Evolutionary conservation across 306 rosid species (phyloP).

Genomic region (Lotus japonicus): DNA sequence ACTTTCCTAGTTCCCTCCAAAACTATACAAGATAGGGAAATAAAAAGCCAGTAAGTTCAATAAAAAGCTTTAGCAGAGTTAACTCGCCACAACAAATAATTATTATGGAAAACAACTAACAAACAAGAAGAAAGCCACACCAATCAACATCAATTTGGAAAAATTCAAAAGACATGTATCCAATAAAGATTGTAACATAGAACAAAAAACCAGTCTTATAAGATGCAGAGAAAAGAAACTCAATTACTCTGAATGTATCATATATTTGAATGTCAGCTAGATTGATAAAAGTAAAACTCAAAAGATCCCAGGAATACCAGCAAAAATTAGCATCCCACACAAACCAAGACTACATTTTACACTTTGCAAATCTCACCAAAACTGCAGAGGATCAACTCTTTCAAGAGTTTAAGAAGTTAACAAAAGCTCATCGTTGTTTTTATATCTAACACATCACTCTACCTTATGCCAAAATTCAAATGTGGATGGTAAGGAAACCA

Average conservation of each 20-base stretch:
- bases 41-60: conserved; percentile 5
- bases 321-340: not conserved
- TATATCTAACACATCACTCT: not conserved
- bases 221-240: not conserved
- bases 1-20: conserved; percentile 79
- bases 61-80: not conserved
- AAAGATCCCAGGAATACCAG: too few relatives aligned
- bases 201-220: not conserved
- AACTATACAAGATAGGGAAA: conserved; percentile 39
- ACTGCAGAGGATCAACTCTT: not conserved
- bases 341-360: not conserved
- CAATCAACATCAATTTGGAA: not conserved
- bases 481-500: not conserved
- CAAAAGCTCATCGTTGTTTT: not conserved
- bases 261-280: too few relatives aligned
- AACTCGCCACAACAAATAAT: not conserved
- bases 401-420: not conserved
- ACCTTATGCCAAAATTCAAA: not conserved
- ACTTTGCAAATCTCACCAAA: not conserved
- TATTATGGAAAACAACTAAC: conserved; percentile 9
- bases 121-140: not conserved
- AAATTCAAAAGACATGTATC: not conserved
- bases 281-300: too few relatives aligned
- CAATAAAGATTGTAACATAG: not conserved
- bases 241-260: too few relatives aligned